phyloP scores from a whole-genome alignment of 2,329 filamentous ascomycete species.

The Aspergillus unguis region DNA sequence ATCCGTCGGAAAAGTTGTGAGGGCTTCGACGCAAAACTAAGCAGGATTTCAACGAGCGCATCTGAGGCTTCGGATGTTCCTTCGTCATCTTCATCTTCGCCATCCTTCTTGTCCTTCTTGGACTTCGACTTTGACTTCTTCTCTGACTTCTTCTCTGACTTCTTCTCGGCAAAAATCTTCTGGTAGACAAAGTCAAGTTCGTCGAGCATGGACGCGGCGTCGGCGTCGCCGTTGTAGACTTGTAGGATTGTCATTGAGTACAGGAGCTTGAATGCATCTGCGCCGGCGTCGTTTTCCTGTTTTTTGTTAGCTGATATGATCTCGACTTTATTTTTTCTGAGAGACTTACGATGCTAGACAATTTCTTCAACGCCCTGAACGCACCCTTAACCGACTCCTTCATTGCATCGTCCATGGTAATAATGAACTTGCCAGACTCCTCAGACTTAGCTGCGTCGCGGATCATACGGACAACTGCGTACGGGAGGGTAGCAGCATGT shows the following conservation, averaged over 20 bases:
- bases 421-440: conserved; percentile 42
- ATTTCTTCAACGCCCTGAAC: conserved; percentile 40
- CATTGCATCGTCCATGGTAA: conserved; percentile 48
- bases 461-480: conserved; percentile 41
- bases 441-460: conserved; percentile 36
- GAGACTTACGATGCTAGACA: conserved; percentile 35
- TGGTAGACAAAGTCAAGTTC: conserved; percentile 77
- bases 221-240: conserved; percentile 83
- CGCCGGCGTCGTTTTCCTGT: conserved; percentile 39
- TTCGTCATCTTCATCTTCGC: conserved; percentile 15
- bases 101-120: too few relatives aligned
- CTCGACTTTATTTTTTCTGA: conserved; percentile 3
- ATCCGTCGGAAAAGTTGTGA: conserved; percentile 82
- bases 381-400: conserved; percentile 41
- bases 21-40: conserved; percentile 84
- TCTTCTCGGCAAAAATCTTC: conserved; percentile 54
- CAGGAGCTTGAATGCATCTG: conserved; percentile 70
- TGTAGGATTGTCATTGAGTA: conserved; percentile 83
- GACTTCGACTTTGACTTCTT: too few relatives aligned
- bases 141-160: conserved; percentile 49
- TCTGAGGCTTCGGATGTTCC: conserved; percentile 57
- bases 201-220: conserved; percentile 75
- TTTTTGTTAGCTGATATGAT: conserved; percentile 47
- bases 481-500: conserved; percentile 37
- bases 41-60: conserved; percentile 77